Evolutionary conservation across 345 rosid species (phyloP).

Genomic region (Boechera stricta): DNA sequence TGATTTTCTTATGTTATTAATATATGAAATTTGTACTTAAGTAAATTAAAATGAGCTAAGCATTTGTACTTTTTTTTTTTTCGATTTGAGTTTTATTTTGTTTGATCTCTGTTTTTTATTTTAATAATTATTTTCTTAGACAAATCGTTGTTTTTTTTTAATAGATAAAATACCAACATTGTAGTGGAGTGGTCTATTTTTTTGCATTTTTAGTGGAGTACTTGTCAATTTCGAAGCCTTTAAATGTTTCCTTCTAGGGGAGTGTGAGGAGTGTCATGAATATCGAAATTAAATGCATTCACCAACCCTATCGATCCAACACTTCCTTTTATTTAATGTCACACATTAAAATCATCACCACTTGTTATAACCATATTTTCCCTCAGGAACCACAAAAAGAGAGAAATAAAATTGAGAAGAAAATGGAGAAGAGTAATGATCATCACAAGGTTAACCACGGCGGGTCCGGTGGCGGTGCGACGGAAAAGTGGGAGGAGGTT

Average conservation of each 20-base stretch:
- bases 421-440: constrained; percentile 42
- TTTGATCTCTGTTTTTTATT: too few species aligned
- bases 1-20: too few species aligned
- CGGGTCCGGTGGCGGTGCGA: constrained; percentile 11
- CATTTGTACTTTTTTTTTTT: too few species aligned
- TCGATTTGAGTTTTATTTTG: too few species aligned
- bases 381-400: constrained; percentile 11
- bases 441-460: constrained; percentile 29
- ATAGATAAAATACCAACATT: not conserved
- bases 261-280: constrained; percentile 33
- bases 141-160: too few species aligned
- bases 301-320: constrained; percentile 45
- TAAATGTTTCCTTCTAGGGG: constrained; percentile 30
- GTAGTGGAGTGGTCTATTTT: constrained; percentile 10
- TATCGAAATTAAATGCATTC: constrained; percentile 44
- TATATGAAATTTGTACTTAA: too few species aligned
- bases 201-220: not conserved
- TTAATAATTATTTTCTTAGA: too few species aligned
- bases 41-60: too few species aligned
- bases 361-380: constrained; percentile 38
- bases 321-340: constrained; percentile 29
- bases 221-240: constrained; percentile 8
- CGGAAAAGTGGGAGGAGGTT: constrained; percentile 36
- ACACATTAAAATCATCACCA: constrained; percentile 29
- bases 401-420: constrained; percentile 12